Evolutionary conservation across 1,139 yeast genomes (phyloP), one percentile per base, ranked within the genome.

Genomic region (Hansenula lynferdii): DNA sequence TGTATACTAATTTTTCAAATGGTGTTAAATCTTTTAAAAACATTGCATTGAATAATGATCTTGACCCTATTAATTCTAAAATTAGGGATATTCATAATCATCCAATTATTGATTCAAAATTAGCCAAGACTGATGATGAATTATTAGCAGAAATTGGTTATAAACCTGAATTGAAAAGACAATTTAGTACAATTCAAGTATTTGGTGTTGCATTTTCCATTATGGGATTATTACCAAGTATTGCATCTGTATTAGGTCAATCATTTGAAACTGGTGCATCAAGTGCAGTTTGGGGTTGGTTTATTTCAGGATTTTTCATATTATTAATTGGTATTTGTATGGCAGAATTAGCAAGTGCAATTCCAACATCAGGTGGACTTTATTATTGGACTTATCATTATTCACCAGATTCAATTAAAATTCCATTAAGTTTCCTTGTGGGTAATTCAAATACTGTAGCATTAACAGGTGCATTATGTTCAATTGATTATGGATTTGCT

Each of bases 351-450:
- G 83, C 84, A 1, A 72, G 80, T 28, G 73, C 85, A 18, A 77
- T 78, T 56, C 87, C 89, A 37, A 80, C 89, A 5, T 71, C 81
- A 22, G 87, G 89, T 41, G 89, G 87, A 6, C 65, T 80, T 53
- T 80, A 79, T 58, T 79, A 62, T 48, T 72, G 74, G 77, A 71
- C 78, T 9, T 69, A 60, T 47, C 64, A 68, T 51, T 72, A 70
- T 45, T 69, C 80, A 7, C 80, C 77, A 4, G 62, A 60, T 32
- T 49, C 47, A 18, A 42, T 60, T 40, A 53, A 65, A 51, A 59
- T 63, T 22, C 65, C 70, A 14, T 51, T 73, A 15, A 67, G 75
- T 27, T 76, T 67, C 48, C 51, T 80, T 33, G 75, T 80, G 44
- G 82, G 81, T 3, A 69, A 72, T 48, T 64, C 76, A 22, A 75